Conservation (phyloP, 345 rosid genomes). For the Crucihimalaya himalaica region DNA sequence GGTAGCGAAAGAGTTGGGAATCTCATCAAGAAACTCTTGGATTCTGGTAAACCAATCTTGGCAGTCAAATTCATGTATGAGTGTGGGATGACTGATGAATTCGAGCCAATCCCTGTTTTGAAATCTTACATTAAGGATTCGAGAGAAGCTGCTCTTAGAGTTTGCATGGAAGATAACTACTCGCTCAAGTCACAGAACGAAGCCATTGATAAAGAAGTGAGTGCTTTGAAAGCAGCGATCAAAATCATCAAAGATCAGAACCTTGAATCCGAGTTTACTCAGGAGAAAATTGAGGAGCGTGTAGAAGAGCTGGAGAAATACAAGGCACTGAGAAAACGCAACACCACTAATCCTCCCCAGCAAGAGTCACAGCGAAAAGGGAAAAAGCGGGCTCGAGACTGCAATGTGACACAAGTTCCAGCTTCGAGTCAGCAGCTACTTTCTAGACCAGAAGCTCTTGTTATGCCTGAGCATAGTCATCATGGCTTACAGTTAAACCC, state of each 20-base stretch:
- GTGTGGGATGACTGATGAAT: slow-evolving; percentile 57
- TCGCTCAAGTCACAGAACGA: slow-evolving; percentile 55
- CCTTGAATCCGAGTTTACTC: slow-evolving; percentile 56
- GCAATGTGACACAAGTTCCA: slow-evolving; percentile 7
- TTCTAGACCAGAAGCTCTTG: slow-evolving; percentile 41
- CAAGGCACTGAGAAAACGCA: slow-evolving; percentile 56
- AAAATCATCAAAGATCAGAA: slow-evolving; percentile 58
- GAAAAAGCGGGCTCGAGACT: slow-evolving; percentile 22
- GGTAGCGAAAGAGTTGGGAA: slow-evolving; percentile 49
- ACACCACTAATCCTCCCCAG: slow-evolving; percentile 42
- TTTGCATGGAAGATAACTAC: slow-evolving; percentile 46
- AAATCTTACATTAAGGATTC: slow-evolving; percentile 48
- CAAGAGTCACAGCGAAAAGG: slow-evolving; percentile 11
- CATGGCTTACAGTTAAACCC: slow-evolving; percentile 41
- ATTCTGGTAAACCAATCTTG: slow-evolving; percentile 47
- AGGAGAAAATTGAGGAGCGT: slow-evolving; percentile 46
- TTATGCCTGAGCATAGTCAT: slow-evolving; percentile 35
- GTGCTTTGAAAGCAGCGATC: slow-evolving; percentile 58
- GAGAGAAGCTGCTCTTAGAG: slow-evolving; percentile 38
- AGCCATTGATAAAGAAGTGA: slow-evolving; percentile 56
- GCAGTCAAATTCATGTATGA: slow-evolving; percentile 67
- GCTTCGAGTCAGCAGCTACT: slow-evolving; percentile 24
- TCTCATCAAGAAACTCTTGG: slow-evolving; percentile 59
- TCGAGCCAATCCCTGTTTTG: slow-evolving; percentile 59
- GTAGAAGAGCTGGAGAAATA: slow-evolving; percentile 68